These are phyloP conservation scores for Candida bentonensis DNA, from an alignment of 805 yeast genomes.

Conservation along the genomic window DNA sequence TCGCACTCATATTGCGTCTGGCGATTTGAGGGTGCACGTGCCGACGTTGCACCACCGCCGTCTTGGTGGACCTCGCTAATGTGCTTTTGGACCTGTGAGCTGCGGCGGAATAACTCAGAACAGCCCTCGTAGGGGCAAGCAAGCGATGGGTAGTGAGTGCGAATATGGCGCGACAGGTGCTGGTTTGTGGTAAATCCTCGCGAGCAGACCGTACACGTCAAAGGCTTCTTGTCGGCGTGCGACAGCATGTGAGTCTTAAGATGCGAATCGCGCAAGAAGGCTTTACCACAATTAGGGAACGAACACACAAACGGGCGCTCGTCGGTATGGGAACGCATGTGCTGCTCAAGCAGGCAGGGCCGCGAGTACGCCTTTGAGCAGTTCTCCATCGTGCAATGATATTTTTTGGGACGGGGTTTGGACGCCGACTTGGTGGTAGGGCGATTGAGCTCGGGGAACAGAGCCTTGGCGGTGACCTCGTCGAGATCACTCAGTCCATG, in stretches of 20 bases:
- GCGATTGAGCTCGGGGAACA: background rate
- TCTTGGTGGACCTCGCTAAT: slow-evolving; percentile 42
- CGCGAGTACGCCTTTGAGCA: slow-evolving; percentile 69
- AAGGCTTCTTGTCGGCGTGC: slow-evolving; percentile 56
- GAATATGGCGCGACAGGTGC: slow-evolving; percentile 71
- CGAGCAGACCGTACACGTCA: slow-evolving; percentile 57
- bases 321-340: slow-evolving; percentile 62
- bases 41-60: slow-evolving; percentile 23
- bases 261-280: slow-evolving; percentile 70
- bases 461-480: background rate
- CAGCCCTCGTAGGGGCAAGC: slow-evolving; percentile 51
- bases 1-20: slow-evolving; percentile 4
- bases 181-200: slow-evolving; percentile 74
- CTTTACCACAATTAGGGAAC: slow-evolving; percentile 37
- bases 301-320: slow-evolving; percentile 62
- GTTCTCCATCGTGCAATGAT: slow-evolving; percentile 46
- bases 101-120: slow-evolving; percentile 52
- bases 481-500: background rate
- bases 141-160: slow-evolving; percentile 61
- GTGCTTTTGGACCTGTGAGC: slow-evolving; percentile 66
- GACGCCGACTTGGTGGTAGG: background rate
- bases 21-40: slow-evolving; percentile 33
- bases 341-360: slow-evolving; percentile 76
- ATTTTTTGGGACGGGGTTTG: slow-evolving; percentile 39
- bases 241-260: slow-evolving; percentile 57